Conservation (phyloP, 768 basidiomycete genomes). For the Dentipellis sp. region DNA sequence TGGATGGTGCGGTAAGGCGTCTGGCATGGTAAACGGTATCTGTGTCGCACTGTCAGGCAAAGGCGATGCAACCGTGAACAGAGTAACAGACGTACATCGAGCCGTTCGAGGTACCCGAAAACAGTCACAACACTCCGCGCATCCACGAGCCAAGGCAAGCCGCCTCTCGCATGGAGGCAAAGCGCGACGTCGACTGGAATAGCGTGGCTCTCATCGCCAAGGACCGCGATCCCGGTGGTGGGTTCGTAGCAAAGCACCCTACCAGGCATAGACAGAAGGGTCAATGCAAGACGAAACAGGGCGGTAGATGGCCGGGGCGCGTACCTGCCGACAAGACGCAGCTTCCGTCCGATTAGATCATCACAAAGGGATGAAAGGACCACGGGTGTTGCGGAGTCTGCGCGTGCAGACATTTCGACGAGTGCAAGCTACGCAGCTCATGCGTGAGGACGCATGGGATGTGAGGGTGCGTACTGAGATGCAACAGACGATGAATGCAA, state of each 20-base stretch:
- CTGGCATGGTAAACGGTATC: background rate
- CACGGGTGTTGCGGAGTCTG: background rate
- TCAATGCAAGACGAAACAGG: background rate
- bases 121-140: constrained; percentile 9
- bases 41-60: background rate
- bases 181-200: constrained; percentile 12
- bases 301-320: background rate
- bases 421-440: no score
- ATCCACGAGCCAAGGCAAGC: constrained; percentile 9
- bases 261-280: background rate
- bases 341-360: constrained; percentile 12
- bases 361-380: background rate
- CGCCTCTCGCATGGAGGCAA: constrained; percentile 6
- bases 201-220: constrained; percentile 9
- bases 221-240: constrained; percentile 5
- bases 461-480: no score
- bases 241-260: constrained; percentile 12
- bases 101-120: constrained; percentile 12
- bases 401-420: background rate
- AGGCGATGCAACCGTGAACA: background rate
- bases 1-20: constrained; percentile 3
- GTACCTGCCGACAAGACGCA: constrained; percentile 14
- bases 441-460: no score
- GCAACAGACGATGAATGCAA: no score
- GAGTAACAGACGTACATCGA: constrained; percentile 1